Evolutionary conservation across 805 yeast species (phyloP), one percentile per base, ranked within the genome.

Genomic region (Teunomyces barrocoloradensis): DNA sequence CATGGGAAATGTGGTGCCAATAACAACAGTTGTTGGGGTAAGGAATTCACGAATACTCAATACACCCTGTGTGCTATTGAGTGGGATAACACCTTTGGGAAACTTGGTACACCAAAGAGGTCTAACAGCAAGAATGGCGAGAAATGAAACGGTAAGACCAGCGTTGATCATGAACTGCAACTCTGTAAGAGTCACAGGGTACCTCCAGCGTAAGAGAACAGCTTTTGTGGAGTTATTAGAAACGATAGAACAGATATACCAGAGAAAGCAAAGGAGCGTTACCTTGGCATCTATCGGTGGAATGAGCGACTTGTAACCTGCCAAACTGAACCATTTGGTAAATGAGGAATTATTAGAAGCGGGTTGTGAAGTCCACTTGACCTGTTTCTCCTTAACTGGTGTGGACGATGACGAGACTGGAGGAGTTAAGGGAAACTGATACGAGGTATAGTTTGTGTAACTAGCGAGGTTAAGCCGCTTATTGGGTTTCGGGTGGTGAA

Each of bases 121-220:
- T 43, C 38, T 40, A 10, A 42, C 40, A 39, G 71, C 67, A n/a
- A 78, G 68, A 1, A 69, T 36, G 3, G 51, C 41, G 28, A 79
- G 58, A 10, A 81, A 73, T 0, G 64, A 20, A 20, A 82, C 52
- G 53, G 94, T 86, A 50, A 87, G 72, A 9, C 70, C 33, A 3
- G 84, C 84, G 55, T 90, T 90, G 56, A 89, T 72, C 27, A 85
- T 58, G 60, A 92, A 92, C 69, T 94, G 98, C 45, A 85, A 69
- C 73, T 91, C 90, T 1, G 97, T 89, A 48, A 94, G 77, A 0
- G 96, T 85, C n/a, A 90, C 82, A 1, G 99, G 97, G 63, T 82
- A 87, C 39, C 78, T 78, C 65, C 85, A 90, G 42, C 73, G 70
- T 53, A 73, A 79, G 50, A 92, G 70, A 42, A 92, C 89, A 41